Percentiles rank a stretch among this genome's conserved stretches.
These are phyloP conservation scores for Melanogaster broomeanus DNA, from an alignment of 768 basidiomycete species.

Conservation along the genomic window DNA sequence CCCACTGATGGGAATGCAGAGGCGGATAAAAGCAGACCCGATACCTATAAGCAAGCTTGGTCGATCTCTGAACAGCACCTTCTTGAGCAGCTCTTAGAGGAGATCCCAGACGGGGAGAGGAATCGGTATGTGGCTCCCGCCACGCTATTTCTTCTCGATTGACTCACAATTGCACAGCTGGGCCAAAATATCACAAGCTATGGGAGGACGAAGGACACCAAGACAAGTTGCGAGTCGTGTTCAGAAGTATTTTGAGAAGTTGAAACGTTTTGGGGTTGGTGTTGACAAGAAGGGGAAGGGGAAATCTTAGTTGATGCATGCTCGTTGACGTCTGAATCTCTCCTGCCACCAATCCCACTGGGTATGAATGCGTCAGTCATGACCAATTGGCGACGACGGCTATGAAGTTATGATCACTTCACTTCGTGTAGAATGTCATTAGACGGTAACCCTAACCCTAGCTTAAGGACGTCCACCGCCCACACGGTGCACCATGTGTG, in stretches of 20 bases:
- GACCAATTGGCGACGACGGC: too few species aligned
- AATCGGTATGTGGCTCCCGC: constrained; percentile 52
- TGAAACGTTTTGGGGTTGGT: constrained; percentile 71
- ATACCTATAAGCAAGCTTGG: constrained; percentile 87
- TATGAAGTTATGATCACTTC: too few species aligned
- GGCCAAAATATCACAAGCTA: constrained; percentile 80
- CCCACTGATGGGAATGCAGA: constrained; percentile 20
- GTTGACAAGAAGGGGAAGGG: constrained; percentile 31
- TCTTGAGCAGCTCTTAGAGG: constrained; percentile 69
- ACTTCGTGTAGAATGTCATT: too few species aligned
- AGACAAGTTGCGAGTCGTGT: constrained; percentile 88
- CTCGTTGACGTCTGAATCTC: background rate
- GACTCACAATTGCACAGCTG: constrained; percentile 46
- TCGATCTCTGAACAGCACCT: constrained; percentile 73
- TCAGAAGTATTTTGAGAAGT: constrained; percentile 85
- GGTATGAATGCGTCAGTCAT: background rate
- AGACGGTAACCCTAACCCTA: constrained; percentile 22
- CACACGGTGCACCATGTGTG: constrained; percentile 9
- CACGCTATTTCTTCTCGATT: constrained; percentile 2
- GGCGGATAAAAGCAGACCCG: constrained; percentile 32
- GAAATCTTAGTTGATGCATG: constrained; percentile 14
- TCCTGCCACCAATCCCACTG: background rate
- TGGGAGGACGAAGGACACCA: constrained; percentile 75
- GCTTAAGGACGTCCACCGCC: constrained; percentile 13
- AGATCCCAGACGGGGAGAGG: constrained; percentile 77